Evolutionary conservation across 768 basidiomycete species (phyloP), one percentile per base, ranked within the genome.

Genomic region (Sarcodon aspratus): DNA sequence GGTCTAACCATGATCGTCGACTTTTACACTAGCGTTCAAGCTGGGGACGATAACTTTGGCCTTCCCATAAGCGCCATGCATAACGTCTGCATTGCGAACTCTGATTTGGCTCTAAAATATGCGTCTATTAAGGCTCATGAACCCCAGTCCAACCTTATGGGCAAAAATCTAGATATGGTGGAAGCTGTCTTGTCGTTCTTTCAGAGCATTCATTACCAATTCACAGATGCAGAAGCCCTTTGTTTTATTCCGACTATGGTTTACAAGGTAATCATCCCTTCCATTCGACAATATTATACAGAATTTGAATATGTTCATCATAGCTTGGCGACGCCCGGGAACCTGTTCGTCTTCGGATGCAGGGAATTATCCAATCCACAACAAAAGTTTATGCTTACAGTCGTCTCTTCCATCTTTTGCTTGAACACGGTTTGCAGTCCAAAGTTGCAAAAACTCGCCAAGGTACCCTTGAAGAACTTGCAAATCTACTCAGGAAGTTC

Each of bases 321-420:
- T 45, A 98, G 95, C 83, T 97, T 51, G 96, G 96, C 11, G 96
- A 98, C 68, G 79, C 85, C 31, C 75, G 91, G 27, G 92, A 94
- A 65, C 81, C 78, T 51, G 77, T 92, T 40, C 79, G 92, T 7
- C 60, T 69, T 43, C 80, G 93, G 45, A 81, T 96, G 17, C 81
- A 88, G 55, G 82, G 80, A 44, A 85, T 96, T 51, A 79, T 98
- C 48, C 86, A 90, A 57, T 75, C 74, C 5, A 70, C 97, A 46
- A 85, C 93, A 7, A 90, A 84, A 59, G 82, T 97, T 47, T 96
- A 94, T 59, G 85, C 96, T 1, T 94, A 85, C 57, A 96, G 93
- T 57, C 83, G 93, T 36, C 72, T 98, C 33, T 94, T 96, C 62
- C 85, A 88, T 58, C 64, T 91, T 11, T 68, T 98, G 7, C 73